Base-by-base conservation (phyloP, 2,329 filamentous ascomycete genomes). In the Tricladium varicosporioides region DNA sequence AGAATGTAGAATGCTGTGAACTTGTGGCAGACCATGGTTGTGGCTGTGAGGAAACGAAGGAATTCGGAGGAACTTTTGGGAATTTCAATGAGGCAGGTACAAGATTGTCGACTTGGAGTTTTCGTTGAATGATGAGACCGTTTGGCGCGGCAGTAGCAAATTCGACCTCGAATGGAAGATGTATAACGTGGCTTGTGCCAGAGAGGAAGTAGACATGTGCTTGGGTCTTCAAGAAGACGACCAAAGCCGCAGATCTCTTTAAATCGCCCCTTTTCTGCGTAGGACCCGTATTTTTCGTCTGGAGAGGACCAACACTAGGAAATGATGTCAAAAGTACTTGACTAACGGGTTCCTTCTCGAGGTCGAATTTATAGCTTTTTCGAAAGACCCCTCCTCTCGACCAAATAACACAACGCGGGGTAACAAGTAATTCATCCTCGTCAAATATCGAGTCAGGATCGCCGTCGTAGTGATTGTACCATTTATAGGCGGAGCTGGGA, bases 141-240 rank as follows among this genome's bases (percentile, higher is more conserved):
- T 85, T 80, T 5, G 92, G 89, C 11, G 90, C 89, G 36, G 93
- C 85, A 71, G 92, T 91, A 31, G 90, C 92, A 53, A 85, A 85
- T 69, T 96, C 91, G 44, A 97, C 89, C 74, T 97, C 92, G 69
- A 99, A 99, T 1, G 93, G 93, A 69, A 99, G 84, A 71, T 96
- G 91, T 48, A 97, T 81, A 57, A 96, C 84, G 79, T 99, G 90
- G 69, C 84, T 94, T 33, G 91, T 87, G 16, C 93, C 93, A 1
- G 89, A 84, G 40, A 97, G 81, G 70, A 95, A 97, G 77, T 92
- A 95, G 63, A 99, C 85, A 70, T 97, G 93, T 18, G 91, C 92
- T 70, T 97, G 93, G 0, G 91, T 92, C 73, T 90, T 92, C 63
- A 99, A 83, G 64, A 97, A 89, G 50, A 99, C 89, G 7, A 97